A percentile compares a stretch with the other conserved stretches of the same genome.
These are phyloP conservation scores for Taiozyma sp. DNA, from an alignment of 1,139 yeast species.

Conservation along the genomic window DNA sequence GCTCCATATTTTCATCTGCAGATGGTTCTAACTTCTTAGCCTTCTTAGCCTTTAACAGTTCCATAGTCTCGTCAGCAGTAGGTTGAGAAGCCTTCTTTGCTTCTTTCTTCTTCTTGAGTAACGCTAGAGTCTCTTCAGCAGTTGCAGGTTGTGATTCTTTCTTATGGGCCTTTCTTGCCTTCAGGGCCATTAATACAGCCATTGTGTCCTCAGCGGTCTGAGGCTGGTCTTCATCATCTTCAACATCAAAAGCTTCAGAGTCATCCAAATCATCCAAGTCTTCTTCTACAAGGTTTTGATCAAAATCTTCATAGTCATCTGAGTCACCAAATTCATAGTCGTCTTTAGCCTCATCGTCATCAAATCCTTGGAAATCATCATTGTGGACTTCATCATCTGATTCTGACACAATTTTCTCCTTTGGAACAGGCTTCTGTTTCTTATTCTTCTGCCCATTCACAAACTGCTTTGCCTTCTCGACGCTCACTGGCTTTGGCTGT, in stretches of 20 bases:
- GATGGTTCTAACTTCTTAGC: conserved; percentile 6
- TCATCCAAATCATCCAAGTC: conserved; percentile 8
- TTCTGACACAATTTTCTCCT: conserved; percentile 1
- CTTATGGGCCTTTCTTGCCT: conserved; percentile 22
- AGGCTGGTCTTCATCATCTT: conserved; percentile 21
- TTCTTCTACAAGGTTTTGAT: conserved; percentile 18
- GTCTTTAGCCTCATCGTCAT: conserved; percentile 13
- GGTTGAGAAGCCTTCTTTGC: conserved; percentile 2
- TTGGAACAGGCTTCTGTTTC: conserved; percentile 12
- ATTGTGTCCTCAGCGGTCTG: conserved; percentile 33
- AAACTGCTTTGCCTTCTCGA: neutral
- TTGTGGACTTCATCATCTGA: conserved; percentile 14
- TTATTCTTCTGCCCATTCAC: conserved; percentile 5
- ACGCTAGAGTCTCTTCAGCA: conserved; percentile 1
- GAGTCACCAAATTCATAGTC: conserved; percentile 14
- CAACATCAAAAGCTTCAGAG: conserved; percentile 13
- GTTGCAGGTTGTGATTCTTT: conserved; percentile 1
- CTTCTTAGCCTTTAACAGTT: conserved; percentile 32
- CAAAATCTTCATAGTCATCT: conserved; percentile 23
- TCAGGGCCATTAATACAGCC: conserved; percentile 39
- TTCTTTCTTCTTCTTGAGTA: conserved; percentile 1
- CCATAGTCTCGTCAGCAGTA: conserved; percentile 30
- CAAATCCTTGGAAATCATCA: conserved; percentile 6
- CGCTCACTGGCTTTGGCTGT: neutral
- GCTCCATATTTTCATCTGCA: conserved; percentile 32